Percentiles rank a stretch among this genome's conserved stretches.
These are phyloP conservation scores for Akanthomyces dipterigenus DNA, from an alignment of 2,329 filamentous ascomycete genomes.

Conservation along the genomic window DNA sequence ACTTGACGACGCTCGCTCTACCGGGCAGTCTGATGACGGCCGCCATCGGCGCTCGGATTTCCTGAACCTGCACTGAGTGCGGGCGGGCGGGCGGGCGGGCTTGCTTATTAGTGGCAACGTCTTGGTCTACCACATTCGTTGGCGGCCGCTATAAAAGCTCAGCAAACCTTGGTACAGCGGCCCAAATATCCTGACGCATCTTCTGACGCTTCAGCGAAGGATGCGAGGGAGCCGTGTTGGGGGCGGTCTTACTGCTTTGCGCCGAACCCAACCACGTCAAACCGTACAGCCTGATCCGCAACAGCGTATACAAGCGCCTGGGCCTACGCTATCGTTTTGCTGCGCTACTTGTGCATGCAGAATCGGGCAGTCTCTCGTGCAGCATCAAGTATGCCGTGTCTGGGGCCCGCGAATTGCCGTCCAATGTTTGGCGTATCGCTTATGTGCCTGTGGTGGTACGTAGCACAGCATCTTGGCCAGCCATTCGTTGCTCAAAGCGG, in stretches of 20 bases:
- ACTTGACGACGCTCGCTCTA: not conserved
- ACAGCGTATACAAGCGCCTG: too few relatives aligned
- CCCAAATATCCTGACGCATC: not conserved
- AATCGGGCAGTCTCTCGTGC: not conserved
- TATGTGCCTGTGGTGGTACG: not conserved
- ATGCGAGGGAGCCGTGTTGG: not conserved
- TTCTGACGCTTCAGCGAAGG: not conserved
- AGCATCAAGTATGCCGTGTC: not conserved
- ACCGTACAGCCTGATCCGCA: not conserved
- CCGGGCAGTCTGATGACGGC: not conserved
- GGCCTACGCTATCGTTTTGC: not conserved
- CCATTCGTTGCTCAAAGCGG: not conserved
- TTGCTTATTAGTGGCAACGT: not conserved
- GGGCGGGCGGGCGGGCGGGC: too few relatives aligned
- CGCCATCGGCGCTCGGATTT: not conserved
- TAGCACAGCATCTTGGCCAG: not conserved
- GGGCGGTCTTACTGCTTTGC: not conserved
- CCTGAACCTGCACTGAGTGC: not conserved
- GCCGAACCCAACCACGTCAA: not conserved
- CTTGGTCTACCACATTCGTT: not conserved
- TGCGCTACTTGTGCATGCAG: not conserved
- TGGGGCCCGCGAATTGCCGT: not conserved
- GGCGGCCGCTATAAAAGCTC: not conserved
- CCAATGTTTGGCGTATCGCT: not conserved
- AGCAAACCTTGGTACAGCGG: not conserved